Evolutionary conservation across 2,329 filamentous ascomycete genomes (phyloP).

Genomic region (Epichloe scottii): DNA sequence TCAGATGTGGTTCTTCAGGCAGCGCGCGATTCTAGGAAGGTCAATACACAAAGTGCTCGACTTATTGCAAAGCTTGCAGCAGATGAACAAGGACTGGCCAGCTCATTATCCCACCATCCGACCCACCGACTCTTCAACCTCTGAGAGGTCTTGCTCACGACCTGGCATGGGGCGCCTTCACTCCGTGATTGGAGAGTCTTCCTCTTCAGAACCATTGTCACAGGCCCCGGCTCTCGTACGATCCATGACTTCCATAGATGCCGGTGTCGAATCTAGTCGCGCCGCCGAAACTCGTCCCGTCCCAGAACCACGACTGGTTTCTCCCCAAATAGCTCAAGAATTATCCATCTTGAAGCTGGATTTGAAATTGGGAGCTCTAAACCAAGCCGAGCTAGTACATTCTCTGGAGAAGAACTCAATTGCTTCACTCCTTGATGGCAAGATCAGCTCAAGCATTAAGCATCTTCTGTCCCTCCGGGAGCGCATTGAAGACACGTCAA

Average conservation of each 20-base stretch:
- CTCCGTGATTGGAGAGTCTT: conserved; percentile 41
- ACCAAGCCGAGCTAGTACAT: conserved; percentile 84
- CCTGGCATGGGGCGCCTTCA: conserved; percentile 53
- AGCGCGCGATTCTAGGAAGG: conserved; percentile 73
- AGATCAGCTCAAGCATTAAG: conserved; percentile 86
- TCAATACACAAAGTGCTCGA: conserved; percentile 82
- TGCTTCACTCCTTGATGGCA: conserved; percentile 80
- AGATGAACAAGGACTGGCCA: conserved; percentile 86
- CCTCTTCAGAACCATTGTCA: conserved; percentile 20
- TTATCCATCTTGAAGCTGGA: conserved; percentile 94
- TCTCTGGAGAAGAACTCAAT: conserved; percentile 88
- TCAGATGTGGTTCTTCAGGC: conserved; percentile 90
- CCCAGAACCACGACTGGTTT: conserved; percentile 71
- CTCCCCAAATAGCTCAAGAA: conserved; percentile 86
- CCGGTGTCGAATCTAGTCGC: conserved; percentile 58
- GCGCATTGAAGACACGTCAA: conserved; percentile 92
- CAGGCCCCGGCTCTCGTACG: conserved; percentile 47
- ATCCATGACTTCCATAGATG: conserved; percentile 57
- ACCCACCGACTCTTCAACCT: conserved; percentile 35
- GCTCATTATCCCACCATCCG: conserved; percentile 87
- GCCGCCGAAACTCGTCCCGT: conserved; percentile 47
- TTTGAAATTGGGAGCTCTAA: conserved; percentile 73
- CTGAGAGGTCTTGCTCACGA: conserved; percentile 37
- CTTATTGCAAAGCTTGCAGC: conserved; percentile 67
- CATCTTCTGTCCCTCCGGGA: conserved; percentile 80